Base-by-base conservation (phyloP, 768 basidiomycete genomes). In the Mycena vulgaris region DNA sequence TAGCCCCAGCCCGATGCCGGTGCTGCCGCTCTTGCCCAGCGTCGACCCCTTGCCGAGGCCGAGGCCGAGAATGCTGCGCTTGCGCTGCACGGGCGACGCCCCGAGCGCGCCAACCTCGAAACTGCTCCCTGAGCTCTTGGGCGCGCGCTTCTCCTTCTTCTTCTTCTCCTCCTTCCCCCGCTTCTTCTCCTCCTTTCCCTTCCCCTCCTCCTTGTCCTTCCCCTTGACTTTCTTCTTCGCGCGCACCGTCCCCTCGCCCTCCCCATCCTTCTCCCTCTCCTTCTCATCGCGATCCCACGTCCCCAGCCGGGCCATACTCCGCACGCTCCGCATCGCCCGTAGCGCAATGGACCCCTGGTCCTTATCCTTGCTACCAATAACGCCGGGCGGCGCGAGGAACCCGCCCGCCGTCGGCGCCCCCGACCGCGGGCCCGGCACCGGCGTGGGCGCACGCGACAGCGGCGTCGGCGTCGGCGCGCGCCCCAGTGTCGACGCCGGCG, bases 271-370 rank as follows among this genome's bases (percentile, higher is more conserved):
- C 67, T 77, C 74, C 27, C 73, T 73, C 63, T 60, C 74, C 73
- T 70, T 70, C 60, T 76, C 76, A 56, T 79, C 83, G 6, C 28
- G 39, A 27, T 56, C 84, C 80, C 2, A 66, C 81, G 19, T 80
- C 81, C 76, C 81, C 63, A 89, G 79, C 74, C 90, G 90, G 27
- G 89, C 88, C 92, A 93, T 93, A 75, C 90, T 91, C 2, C 90
- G 85, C 72, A 95, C 90, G 17, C 90, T 92, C 48, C 91, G 85
- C 83, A 95, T 95, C 6, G 94, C 94, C 7, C 94, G 88, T 31
- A 95, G 66, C 0, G 94, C 94, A 48, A 95, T 92, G 0, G 92
- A 93, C 33, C 87, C 89, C 31, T 87, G 86, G 58, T 74, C 73
- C n/a, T 61, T 56, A 10, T 70, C 60, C 39, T 57, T 71, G 19